phyloP scores from a whole-genome alignment of 1,284 basidiomycete species.

The Pholiota adiposa region DNA sequence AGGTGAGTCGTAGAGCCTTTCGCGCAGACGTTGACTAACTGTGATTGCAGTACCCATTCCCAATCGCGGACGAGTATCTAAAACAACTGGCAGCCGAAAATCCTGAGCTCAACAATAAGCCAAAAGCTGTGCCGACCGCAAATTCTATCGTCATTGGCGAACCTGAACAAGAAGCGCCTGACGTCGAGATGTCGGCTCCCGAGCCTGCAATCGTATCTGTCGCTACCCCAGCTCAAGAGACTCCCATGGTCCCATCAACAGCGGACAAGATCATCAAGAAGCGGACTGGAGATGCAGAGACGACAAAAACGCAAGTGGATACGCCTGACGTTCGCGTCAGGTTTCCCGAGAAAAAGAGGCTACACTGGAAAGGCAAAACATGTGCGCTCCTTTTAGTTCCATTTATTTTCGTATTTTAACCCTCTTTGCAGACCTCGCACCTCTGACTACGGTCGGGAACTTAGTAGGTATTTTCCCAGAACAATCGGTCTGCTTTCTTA shows the following conservation, averaged over 20 bases:
- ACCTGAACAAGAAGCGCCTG: conserved; percentile 38
- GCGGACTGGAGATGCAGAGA: conserved; percentile 33
- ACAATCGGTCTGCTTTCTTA: too few relatives aligned
- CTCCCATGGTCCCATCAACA: neutral
- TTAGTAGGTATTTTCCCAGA: conserved; percentile 55
- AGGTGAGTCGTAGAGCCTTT: conserved; percentile 47
- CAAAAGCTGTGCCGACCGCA: conserved; percentile 26
- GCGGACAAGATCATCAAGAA: conserved; percentile 28
- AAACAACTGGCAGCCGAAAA: conserved; percentile 54
- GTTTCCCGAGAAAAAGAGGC: conserved; percentile 83
- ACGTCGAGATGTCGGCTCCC: conserved; percentile 21
- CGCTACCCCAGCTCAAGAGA: neutral
- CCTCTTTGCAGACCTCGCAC: conserved; percentile 76
- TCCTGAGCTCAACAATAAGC: conserved; percentile 37
- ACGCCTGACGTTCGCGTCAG: conserved; percentile 72
- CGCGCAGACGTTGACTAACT: neutral
- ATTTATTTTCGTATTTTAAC: neutral
- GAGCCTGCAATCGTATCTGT: neutral
- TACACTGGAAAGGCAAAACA: conserved; percentile 88
- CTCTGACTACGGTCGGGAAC: conserved; percentile 95
- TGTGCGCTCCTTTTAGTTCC: conserved; percentile 54
- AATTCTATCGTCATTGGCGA: conserved; percentile 35
- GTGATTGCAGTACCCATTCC: conserved; percentile 60
- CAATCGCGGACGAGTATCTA: conserved; percentile 73
- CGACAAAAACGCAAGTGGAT: conserved; percentile 44